Evolutionary conservation across 1,139 yeast species (phyloP), one percentile per base, ranked within the genome.

Genomic region (Suhomyces guaymorum): DNA sequence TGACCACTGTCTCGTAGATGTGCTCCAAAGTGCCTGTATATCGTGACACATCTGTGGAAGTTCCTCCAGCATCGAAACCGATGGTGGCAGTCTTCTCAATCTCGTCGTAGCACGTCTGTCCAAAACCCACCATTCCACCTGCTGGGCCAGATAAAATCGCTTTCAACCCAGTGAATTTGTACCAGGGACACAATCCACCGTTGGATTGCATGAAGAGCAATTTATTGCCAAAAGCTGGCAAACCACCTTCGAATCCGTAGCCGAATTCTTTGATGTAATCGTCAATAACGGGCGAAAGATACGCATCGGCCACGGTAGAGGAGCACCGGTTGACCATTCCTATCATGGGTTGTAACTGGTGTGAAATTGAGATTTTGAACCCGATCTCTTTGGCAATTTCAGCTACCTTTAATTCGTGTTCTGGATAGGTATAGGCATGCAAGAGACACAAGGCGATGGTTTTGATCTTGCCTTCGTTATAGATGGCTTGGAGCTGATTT

Each of bases 61-160:
- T 69, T 21, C 75, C 75, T 35, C 75, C 75, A 22, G 73, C 73
- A 50, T 69, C 74, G 44, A 69, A 69, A 0, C 75, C 75, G 33
- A 70, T 65, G 5, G 74, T 67, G 10, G 73, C 73, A 23, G 45
- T 55, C 5, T 46, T 41, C 5, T 59, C 42, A 2, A 35, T 42
- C 5, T 48, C 26, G 39, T 70, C 73, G 44, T 52, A 63, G 46
- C 75, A 70, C 4, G 75, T 70, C 33, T 59, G 58, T 1, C 74
- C 75, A 42, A 57, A 67, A 0, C 76, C 76, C n/a, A 70, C 75
- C 63, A 70, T 63, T 18, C 76, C 76, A 26, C 76, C 76, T 21
- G 76, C 76, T 7, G 76, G 76, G 2, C 76, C 76, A 2, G 75
- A 69, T 24, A 70, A 57, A 26, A 70, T 68, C 1, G 75, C 75